A percentile compares a stretch with the other conserved stretches of the same genome.
These are phyloP conservation scores for Xerocomus cyaneibrunnescens DNA, from an alignment of 1,284 basidiomycete species.

Conservation along the genomic window DNA sequence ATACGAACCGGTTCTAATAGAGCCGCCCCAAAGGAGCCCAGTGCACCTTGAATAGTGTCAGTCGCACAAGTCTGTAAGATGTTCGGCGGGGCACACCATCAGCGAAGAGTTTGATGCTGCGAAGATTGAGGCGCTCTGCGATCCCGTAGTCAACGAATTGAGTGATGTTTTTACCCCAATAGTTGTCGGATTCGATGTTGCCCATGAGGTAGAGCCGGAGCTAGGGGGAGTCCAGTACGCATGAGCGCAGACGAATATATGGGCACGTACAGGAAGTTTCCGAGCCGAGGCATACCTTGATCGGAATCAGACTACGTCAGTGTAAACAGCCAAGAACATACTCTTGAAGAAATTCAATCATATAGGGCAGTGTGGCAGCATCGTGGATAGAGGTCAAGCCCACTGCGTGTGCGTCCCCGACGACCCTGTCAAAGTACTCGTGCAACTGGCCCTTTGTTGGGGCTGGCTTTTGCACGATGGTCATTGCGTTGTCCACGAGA, in stretches of 20 bases:
- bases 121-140: slow-evolving; percentile 65
- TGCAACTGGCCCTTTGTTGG: slow-evolving; percentile 60
- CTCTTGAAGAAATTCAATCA: slow-evolving; percentile 69
- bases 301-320: background rate
- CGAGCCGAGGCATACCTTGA: slow-evolving; percentile 57
- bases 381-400: slow-evolving; percentile 88
- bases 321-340: slow-evolving; percentile 31
- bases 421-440: slow-evolving; percentile 61
- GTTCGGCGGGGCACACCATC: slow-evolving; percentile 50
- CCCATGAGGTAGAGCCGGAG: slow-evolving; percentile 81
- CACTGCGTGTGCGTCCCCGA: slow-evolving; percentile 65
- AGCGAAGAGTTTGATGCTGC: slow-evolving; percentile 80
- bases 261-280: slow-evolving; percentile 63
- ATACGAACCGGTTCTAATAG: slow-evolving; percentile 62
- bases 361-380: slow-evolving; percentile 55
- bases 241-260: background rate
- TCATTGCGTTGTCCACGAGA: slow-evolving; percentile 74
- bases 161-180: slow-evolving; percentile 66
- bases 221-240: slow-evolving; percentile 35
- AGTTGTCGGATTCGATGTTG: slow-evolving; percentile 52
- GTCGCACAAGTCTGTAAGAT: background rate
- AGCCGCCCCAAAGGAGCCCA: slow-evolving; percentile 91
- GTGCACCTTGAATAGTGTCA: slow-evolving; percentile 55
- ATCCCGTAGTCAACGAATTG: slow-evolving; percentile 61
- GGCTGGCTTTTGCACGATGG: slow-evolving; percentile 62